Conservation (phyloP, 2,329 filamentous ascomycete genomes). For the Neofusicoccum parvum region DNA sequence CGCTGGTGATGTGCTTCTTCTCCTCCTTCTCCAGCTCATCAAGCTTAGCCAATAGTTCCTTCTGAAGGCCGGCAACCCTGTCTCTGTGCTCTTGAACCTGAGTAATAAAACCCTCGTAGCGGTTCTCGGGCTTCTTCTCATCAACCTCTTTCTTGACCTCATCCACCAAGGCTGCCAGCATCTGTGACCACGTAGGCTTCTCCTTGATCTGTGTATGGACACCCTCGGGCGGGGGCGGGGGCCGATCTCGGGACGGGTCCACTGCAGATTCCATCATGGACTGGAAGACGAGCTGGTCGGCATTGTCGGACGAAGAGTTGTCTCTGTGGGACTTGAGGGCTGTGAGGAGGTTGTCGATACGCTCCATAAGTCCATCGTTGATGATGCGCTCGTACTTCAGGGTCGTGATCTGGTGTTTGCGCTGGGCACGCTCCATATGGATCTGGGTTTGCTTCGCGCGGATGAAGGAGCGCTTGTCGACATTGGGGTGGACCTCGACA, state of each 20-base stretch:
- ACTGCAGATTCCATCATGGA: constrained; percentile 81
- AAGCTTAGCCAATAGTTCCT: constrained; percentile 72
- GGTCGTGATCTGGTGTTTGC: constrained; percentile 85
- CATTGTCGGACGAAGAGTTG: constrained; percentile 59
- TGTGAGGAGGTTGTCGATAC: constrained; percentile 77
- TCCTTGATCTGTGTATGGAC: constrained; percentile 75
- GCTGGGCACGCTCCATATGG: constrained; percentile 83
- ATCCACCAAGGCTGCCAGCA: constrained; percentile 96
- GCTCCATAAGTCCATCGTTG: constrained; percentile 85
- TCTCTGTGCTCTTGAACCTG: constrained; percentile 76
- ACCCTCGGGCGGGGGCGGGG: constrained; percentile 75
- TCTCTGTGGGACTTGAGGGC: constrained; percentile 74
- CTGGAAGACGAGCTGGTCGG: constrained; percentile 79
- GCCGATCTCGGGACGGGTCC: constrained; percentile 71
- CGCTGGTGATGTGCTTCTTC: constrained; percentile 88
- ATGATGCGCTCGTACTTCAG: constrained; percentile 90
- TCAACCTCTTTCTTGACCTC: constrained; percentile 87
- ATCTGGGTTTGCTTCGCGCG: constrained; percentile 98
- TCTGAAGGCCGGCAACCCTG: constrained; percentile 78
- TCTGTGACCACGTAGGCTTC: constrained; percentile 86
- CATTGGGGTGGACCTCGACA: constrained; percentile 97
- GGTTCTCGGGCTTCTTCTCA: constrained; percentile 67
- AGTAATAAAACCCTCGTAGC: constrained; percentile 74
- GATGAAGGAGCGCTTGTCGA: constrained; percentile 98
- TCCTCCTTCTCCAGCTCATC: constrained; percentile 84